Percentiles rank a stretch among this genome's conserved stretches.
Conservation (phyloP, 2,329 filamentous ascomycete genomes). For the Pseudogymnoascus sp. region DNA sequence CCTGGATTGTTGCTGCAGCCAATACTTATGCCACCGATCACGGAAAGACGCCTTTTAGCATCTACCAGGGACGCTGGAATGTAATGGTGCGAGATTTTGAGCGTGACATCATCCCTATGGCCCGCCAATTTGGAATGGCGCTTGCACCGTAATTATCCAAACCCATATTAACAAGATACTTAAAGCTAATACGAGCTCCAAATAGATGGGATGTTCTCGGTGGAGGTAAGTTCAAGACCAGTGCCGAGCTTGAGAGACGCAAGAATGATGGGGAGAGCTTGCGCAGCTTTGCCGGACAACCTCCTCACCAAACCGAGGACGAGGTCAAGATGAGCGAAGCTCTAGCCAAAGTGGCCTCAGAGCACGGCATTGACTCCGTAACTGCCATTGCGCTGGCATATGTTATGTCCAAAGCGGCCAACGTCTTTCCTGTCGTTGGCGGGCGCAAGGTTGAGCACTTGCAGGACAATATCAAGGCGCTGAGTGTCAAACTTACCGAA, state of each 20-base stretch:
- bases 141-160: constrained; percentile 33
- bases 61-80: constrained; percentile 62
- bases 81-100: constrained; percentile 57
- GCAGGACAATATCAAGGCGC: constrained; percentile 60
- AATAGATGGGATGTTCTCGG: constrained; percentile 44
- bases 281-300: constrained; percentile 21
- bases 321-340: constrained; percentile 47
- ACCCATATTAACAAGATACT: background rate
- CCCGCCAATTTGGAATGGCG: constrained; percentile 48
- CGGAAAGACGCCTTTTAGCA: constrained; percentile 61
- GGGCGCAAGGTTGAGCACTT: constrained; percentile 64
- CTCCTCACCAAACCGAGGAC: constrained; percentile 36
- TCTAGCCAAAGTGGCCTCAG: constrained; percentile 37
- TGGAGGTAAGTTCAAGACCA: constrained; percentile 41
- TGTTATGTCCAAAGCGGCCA: constrained; percentile 62
- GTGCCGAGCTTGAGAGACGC: background rate
- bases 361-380: constrained; percentile 47
- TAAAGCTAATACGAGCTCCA: background rate
- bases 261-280: constrained; percentile 32
- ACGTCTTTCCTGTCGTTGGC: constrained; percentile 68
- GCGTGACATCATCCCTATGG: constrained; percentile 57
- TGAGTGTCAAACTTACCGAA: constrained; percentile 50
- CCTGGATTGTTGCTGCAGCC: constrained; percentile 60
- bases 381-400: constrained; percentile 65
- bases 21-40: constrained; percentile 64